Base-by-base conservation (phyloP, 1,284 basidiomycete genomes). In the Austropuccinia psidii region DNA sequence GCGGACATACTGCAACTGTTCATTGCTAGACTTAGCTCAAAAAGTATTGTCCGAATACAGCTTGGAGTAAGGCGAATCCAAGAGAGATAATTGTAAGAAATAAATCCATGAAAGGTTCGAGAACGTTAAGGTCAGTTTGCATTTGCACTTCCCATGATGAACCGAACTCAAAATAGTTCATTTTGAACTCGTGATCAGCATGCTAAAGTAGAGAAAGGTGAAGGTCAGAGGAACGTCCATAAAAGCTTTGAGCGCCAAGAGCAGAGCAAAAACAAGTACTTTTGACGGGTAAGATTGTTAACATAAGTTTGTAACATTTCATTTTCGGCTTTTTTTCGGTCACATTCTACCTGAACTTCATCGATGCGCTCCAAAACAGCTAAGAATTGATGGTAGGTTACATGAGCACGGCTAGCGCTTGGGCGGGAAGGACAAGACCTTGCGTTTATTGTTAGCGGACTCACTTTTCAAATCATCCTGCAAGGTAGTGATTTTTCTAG, bases 261-360 rank as follows among this genome's bases (percentile, higher is more conserved):
- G 11, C 41, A 45, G n/a, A n/a, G n/a, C n/a, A n/a, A n/a, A n/a
- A n/a, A n/a, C n/a, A n/a, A n/a, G n/a, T 39, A 73, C 70, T 73
- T 73, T 54, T 73, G 70, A 37, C 70, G 70, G 37, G 70, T 73
- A n/a, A 73, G 52, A 39, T 73, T 73, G 27, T 73, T 73, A 35
- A 73, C 60, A 27, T 73, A 73, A 52, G 60, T 73, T 37, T 73
- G 70, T 33, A 73, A 29, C 43, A 60, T 64, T 62, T 73, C 70
- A 55, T 73, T 73, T 62, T 73, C 70, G 11, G 70, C 70, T 64
- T 73, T 73, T 41, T 73, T 73, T n/a, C 54, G 49, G 11, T 73
- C 60, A 27, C 35, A 64, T 47, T 73, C 70, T 8, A 43, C 47
- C 31, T 64, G 43, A 13, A 73, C 70, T 27, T 73, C 33, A 39